Conservation (phyloP, 108 stramenopile species). For the Chaetoceros tenuissimus region DNA sequence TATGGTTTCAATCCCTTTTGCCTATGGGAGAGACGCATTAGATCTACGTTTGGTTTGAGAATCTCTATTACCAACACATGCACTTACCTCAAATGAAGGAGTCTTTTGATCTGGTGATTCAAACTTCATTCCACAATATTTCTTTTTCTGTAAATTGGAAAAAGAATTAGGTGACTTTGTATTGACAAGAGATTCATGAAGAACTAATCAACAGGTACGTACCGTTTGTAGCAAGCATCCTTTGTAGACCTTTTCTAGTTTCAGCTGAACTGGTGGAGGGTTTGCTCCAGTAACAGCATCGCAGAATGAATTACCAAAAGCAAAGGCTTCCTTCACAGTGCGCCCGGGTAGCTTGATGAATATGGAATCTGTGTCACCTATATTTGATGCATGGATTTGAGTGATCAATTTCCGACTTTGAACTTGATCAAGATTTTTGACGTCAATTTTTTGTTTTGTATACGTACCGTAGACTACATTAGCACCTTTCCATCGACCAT, state of each 20-base stretch:
- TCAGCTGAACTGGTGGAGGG: slow-evolving; percentile 90
- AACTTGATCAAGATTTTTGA: no score
- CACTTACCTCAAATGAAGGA: slow-evolving; percentile 72
- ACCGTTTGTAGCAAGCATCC: slow-evolving; percentile 80
- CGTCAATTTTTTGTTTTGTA: slow-evolving; percentile 3
- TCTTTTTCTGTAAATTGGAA: slow-evolving; percentile 46
- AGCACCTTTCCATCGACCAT: slow-evolving; percentile 66
- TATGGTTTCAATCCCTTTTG: slow-evolving; percentile 84
- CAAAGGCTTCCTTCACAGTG: slow-evolving; percentile 78
- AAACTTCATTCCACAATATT: slow-evolving; percentile 87
- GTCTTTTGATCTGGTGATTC: slow-evolving; percentile 60
- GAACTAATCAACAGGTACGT: not conserved
- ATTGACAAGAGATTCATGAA: no score
- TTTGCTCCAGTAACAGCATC: slow-evolving; percentile 69
- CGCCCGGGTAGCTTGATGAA: slow-evolving; percentile 91
- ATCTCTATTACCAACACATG: no score
- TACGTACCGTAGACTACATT: slow-evolving; percentile 73
- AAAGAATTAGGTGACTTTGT: no score
- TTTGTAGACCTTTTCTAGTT: slow-evolving; percentile 94
- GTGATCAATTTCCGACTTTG: no score
- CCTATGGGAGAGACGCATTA: no score
- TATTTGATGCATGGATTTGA: no score
- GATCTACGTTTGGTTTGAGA: no score
- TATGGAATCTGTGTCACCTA: slow-evolving; percentile 93
- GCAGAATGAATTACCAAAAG: slow-evolving; percentile 89